phyloP scores from a whole-genome alignment of 208 protist species.

The Leptomonas seymouri region DNA sequence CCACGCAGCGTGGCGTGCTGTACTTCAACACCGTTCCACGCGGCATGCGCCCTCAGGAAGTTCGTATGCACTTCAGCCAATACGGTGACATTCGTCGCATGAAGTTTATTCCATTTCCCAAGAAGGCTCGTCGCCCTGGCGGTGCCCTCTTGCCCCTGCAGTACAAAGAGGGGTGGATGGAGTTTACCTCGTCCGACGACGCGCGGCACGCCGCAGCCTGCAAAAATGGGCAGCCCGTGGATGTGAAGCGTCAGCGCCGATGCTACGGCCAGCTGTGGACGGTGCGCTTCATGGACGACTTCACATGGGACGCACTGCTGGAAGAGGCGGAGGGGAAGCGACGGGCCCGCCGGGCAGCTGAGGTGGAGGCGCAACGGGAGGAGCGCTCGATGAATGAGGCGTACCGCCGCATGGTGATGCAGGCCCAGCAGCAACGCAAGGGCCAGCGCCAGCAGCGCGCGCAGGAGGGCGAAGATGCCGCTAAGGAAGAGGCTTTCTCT shows the following conservation, averaged over 20 bases:
- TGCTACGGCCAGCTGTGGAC: constrained; percentile 86
- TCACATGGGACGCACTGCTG: constrained; percentile 67
- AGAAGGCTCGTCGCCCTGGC: constrained; percentile 72
- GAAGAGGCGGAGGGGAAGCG: constrained; percentile 63
- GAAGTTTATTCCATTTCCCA: constrained; percentile 76
- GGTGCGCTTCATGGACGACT: constrained; percentile 59
- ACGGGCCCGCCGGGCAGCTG: constrained; percentile 43
- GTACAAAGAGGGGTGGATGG: constrained; percentile 82
- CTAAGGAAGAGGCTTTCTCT: not conserved
- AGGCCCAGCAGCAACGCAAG: constrained; percentile 27
- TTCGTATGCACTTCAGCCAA: constrained; percentile 67
- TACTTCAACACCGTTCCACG: constrained; percentile 79
- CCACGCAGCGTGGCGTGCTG: constrained; percentile 63
- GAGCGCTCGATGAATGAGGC: constrained; percentile 78
- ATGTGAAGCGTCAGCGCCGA: constrained; percentile 60
- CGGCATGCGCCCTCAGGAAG: constrained; percentile 79
- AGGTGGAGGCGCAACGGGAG: constrained; percentile 49
- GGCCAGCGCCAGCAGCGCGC: constrained; percentile 16
- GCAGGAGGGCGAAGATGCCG: not conserved
- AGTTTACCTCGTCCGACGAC: constrained; percentile 56
- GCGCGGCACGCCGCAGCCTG: constrained; percentile 48
- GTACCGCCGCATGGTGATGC: constrained; percentile 66
- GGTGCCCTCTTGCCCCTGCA: constrained; percentile 69
- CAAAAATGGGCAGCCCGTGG: constrained; percentile 68
- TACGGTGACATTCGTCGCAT: constrained; percentile 74